Base-by-base conservation (phyloP, 306 rosid species). In the Psophocarpus tetragonolobus region DNA sequence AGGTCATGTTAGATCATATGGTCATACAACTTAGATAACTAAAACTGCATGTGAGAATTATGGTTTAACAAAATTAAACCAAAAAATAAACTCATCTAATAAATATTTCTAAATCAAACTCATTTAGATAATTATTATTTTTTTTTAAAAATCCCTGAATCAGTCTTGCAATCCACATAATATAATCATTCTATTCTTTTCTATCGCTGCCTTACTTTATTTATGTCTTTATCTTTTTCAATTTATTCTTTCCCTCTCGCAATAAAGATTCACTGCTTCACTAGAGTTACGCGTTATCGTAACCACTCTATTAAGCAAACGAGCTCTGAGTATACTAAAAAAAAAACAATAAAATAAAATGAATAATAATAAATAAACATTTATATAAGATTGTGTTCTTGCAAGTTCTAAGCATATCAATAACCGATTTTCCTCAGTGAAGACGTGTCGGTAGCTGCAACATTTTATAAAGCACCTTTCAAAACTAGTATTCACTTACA, bases 391-490 rank as follows among this genome's bases (percentile, higher is more conserved):
- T 56, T 57, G 45, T 74, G 69, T 66, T 66, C 35, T 38, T 64
- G 48, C 70, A 35, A 36, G 12, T 68, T 67, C 38, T 17, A 66
- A 23, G 51, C 30, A 12, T 54, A 29, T 53, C 33, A 23, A 17
- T 33, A 35, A 23, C 7, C 3, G 8, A 44, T 80, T 32, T 64
- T 54, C 21, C 13, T 74, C 67, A 29, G 45, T 0, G 48, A 54
- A 61, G 29, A 13, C 51, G 53, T 71, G 85, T 82, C 75, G 64
- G 82, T 4, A 12, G 51, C 66, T 15, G 17, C 20, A 33, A 53
- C 68, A 64, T 54, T 54, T 27, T 53, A 62, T 23, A 54, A 36
- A 23, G 50, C 69, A 2, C 15, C 48, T 18, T 38, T 51, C 26
- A 32, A 4, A 50, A 24, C 73, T 61, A 41, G 60, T 14, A 47